These are phyloP conservation scores for Plenodomus tracheiphilus DNA, from an alignment of 2,329 filamentous ascomycete genomes.

Conservation along the genomic window DNA sequence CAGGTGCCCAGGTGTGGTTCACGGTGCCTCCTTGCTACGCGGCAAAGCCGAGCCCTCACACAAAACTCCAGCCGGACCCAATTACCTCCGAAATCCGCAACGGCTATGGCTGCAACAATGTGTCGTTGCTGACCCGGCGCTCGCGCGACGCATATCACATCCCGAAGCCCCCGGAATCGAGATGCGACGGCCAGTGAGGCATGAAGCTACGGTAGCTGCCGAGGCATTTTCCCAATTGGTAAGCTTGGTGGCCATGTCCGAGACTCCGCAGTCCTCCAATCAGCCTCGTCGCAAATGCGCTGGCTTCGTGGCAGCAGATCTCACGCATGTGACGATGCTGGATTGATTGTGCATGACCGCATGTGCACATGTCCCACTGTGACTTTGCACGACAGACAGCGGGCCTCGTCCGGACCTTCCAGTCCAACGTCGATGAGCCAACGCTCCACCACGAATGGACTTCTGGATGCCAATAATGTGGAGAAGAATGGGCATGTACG, in stretches of 20 bases:
- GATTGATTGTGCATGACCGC: not conserved
- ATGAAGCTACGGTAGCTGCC: slow-evolving; percentile 1
- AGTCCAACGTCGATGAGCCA: not conserved
- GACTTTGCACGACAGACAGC: not conserved
- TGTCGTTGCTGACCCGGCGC: too few relatives aligned
- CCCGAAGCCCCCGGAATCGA: too few relatives aligned
- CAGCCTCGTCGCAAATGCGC: slow-evolving; percentile 3
- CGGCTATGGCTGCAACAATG: too few relatives aligned
- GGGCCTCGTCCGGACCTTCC: not conserved
- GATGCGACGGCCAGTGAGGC: too few relatives aligned
- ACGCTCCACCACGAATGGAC: not conserved
- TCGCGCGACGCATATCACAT: too few relatives aligned
- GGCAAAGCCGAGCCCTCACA: too few relatives aligned
- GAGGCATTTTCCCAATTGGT: slow-evolving; percentile 7
- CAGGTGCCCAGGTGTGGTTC: too few relatives aligned
- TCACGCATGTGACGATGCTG: slow-evolving; percentile 18
- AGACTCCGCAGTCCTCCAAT: slow-evolving; percentile 7
- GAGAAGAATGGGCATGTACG: not conserved
- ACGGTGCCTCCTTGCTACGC: too few relatives aligned
- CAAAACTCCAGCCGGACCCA: too few relatives aligned
- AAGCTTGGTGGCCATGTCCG: not conserved
- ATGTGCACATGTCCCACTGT: not conserved
- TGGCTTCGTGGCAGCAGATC: slow-evolving; percentile 17
- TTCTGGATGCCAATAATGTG: not conserved
- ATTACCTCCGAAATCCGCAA: too few relatives aligned